Conservation (phyloP, 345 rosid genomes). For the Hibiscus tridactylites region DNA sequence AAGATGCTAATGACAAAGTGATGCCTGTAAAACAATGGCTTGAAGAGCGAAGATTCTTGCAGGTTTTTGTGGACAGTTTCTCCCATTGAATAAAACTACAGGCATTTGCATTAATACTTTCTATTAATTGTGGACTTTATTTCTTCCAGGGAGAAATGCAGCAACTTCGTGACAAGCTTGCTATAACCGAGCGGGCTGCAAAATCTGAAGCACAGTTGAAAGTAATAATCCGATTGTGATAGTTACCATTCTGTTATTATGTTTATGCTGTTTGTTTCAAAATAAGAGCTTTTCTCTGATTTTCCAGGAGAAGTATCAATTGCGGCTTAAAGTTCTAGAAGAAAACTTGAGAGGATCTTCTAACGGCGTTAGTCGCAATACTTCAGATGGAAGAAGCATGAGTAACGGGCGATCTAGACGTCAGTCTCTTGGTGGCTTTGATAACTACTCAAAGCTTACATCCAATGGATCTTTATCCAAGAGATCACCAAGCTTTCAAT, state of each 20-base stretch:
- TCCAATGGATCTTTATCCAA: constrained; percentile 73
- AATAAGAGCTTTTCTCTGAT: constrained; percentile 3
- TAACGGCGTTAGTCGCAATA: constrained; percentile 40
- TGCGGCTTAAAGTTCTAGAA: constrained; percentile 90
- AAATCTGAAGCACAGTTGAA: constrained; percentile 95
- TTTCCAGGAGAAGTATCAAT: constrained; percentile 71
- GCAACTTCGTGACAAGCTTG: constrained; percentile 90
- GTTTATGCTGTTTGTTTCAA: constrained; percentile 4
- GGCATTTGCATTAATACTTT: not conserved
- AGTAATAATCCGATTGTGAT: constrained; percentile 28
- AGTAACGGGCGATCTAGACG: constrained; percentile 93
- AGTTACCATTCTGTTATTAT: constrained; percentile 3
- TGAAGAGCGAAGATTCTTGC: constrained; percentile 89
- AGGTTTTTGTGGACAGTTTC: constrained; percentile 40
- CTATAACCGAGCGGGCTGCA: constrained; percentile 74
- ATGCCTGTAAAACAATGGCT: constrained; percentile 99
- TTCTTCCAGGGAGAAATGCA: constrained; percentile 88
- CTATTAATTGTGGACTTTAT: constrained; percentile 5
- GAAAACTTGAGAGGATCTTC: constrained; percentile 80
- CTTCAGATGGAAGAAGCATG: constrained; percentile 50
- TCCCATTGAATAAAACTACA: constrained; percentile 14
- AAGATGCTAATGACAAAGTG: constrained; percentile 92
- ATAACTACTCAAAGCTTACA: constrained; percentile 49
- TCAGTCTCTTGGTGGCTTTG: constrained; percentile 89
- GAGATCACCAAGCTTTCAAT: constrained; percentile 59